phyloP scores from a whole-genome alignment of 2,329 filamentous ascomycete species.

The Ceratocystiopsis brevicomis region DNA sequence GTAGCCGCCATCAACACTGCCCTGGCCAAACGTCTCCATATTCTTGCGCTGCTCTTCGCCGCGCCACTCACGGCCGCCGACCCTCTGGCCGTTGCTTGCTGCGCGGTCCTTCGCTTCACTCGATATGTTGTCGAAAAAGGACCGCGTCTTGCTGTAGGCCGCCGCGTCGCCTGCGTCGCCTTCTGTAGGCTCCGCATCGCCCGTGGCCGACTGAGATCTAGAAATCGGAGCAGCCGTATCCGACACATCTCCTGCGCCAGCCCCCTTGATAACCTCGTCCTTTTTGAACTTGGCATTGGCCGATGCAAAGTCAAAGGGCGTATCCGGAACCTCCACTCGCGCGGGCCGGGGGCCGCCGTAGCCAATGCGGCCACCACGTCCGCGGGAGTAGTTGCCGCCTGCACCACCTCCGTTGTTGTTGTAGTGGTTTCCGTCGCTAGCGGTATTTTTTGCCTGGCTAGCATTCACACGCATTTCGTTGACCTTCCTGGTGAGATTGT shows the following conservation, averaged over 20 bases:
- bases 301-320: constrained; percentile 81
- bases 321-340: constrained; percentile 74
- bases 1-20: constrained; percentile 70
- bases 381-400: constrained; percentile 8
- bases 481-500: constrained; percentile 56
- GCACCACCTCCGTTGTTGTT: constrained; percentile 4
- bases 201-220: constrained; percentile 9
- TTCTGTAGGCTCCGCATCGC: constrained; percentile 3
- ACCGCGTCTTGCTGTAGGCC: constrained; percentile 70
- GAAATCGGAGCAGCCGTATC: constrained; percentile 19
- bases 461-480: constrained; percentile 58
- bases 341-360: constrained; percentile 30
- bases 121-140: constrained; percentile 97
- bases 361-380: constrained; percentile 20
- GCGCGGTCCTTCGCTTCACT: constrained; percentile 81
- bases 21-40: constrained; percentile 93
- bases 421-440: neutral
- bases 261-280: constrained; percentile 73
- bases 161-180: constrained; percentile 18
- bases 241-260: constrained; percentile 35
- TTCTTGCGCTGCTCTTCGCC: constrained; percentile 88
- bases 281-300: constrained; percentile 81
- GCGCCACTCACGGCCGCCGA: constrained; percentile 74
- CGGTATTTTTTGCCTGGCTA: constrained; percentile 27
- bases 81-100: constrained; percentile 46